These are phyloP conservation scores for Ilyonectria mors-panacis DNA, from an alignment of 2,329 filamentous ascomycete species.

Conservation along the genomic window DNA sequence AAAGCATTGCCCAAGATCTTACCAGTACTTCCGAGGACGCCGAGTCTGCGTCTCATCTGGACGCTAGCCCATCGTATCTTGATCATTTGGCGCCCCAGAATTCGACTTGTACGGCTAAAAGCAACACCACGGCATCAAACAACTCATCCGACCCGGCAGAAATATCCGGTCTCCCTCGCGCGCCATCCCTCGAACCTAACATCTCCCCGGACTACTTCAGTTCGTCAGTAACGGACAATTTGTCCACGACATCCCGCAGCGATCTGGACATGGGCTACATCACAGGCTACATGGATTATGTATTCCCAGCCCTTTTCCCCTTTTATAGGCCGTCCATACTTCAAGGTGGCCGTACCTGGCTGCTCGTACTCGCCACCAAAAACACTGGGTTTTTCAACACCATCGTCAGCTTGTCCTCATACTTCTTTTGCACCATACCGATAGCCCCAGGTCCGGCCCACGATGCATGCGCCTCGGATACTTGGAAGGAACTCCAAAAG, in stretches of 20 bases:
- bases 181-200: neutral
- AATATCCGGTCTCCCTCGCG: neutral
- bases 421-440: constrained; percentile 17
- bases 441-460: constrained; percentile 19
- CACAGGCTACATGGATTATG: constrained; percentile 49
- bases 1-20: constrained; percentile 22
- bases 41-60: neutral
- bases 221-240: neutral
- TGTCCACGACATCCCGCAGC: neutral
- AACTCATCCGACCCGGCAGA: neutral
- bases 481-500: constrained; percentile 9
- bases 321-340: constrained; percentile 66
- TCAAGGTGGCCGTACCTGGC: constrained; percentile 67
- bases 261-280: constrained; percentile 26
- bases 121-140: neutral
- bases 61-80: neutral
- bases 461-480: neutral
- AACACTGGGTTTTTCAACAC: constrained; percentile 66
- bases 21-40: neutral
- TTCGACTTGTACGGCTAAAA: neutral
- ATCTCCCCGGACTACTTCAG: neutral
- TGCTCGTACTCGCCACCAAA: constrained; percentile 65
- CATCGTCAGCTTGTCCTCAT: constrained; percentile 54
- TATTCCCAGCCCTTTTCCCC: constrained; percentile 68
- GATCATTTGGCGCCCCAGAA: neutral